Evolutionary conservation across 1,139 yeast genomes (phyloP), one percentile per base, ranked within the genome.

Genomic region (Kodamaea ohmeri): DNA sequence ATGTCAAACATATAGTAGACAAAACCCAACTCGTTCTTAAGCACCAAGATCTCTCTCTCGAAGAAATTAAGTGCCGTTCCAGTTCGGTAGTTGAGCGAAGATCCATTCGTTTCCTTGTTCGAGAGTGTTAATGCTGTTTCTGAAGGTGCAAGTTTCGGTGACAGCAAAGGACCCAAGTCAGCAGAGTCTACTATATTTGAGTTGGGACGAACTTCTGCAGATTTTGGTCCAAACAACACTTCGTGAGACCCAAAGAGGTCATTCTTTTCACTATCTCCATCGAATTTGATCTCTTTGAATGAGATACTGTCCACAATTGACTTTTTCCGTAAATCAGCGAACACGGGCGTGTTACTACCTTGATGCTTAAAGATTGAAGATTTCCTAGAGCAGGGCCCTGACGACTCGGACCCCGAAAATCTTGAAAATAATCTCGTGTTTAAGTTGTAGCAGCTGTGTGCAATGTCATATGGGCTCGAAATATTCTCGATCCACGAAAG

Each of bases 21-120:
- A 52, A 83, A 82, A 37, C 80, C 84, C 33, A 80, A 62, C 52
- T 83, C 90, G 51, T 82, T 83, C 40, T 73, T 71, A 42, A 73
- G 54, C 28, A 83, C 62, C 37, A 82, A 55, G 21, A 82, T 60
- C 47, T 83, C 85, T 41, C 89, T 60, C 40, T 74, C 77, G 48
- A 75, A 80, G 47, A 67, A 76, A 32, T 69, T 68, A 11, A 71
- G 37, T 0, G 60, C 56, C 2, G 58, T 52, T 2, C 68, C 70
- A 12, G 29, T 22, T 12, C 25, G 24, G 28, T 24, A 32, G 22
- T 32, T 32, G 9, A 32, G 26, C 24, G 35, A 32, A 4, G 35
- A 32, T 16, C 33, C 33, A 19, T 34, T 32, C 6, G 39, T 31
- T 2, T 41, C 52, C 32, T 52, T 52, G 34, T 52, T 56, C 4